Base-by-base conservation (phyloP, 768 basidiomycete genomes). In the Russula lepida region DNA sequence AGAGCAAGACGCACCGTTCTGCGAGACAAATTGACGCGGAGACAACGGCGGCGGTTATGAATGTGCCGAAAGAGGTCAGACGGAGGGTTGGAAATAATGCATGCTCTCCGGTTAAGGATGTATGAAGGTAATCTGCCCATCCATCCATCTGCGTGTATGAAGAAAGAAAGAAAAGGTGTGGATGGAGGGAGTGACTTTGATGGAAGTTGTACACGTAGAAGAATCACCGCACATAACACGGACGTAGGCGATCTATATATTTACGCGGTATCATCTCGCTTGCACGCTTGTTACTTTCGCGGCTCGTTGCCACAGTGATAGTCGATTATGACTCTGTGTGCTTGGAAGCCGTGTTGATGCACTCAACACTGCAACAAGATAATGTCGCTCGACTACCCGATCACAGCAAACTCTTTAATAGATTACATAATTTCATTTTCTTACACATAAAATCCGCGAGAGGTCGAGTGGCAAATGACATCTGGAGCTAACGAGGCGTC, bases 1-100 rank as follows among this genome's bases (percentile, higher is more conserved):
- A n/a, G n/a, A n/a, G n/a, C n/a, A n/a, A 4, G 9, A 7, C 71
- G 55, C 60, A 86, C 86, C 87, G 78, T 72, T 89, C 87, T 0
- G 66, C 59, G 19, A 79, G 66, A 68, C 87, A 88, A 47, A 88
- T 67, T 9, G 62, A 43, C 4, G 73, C 51, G 4, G 80, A 77
- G 19, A 88, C 44, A 4, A 81, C 32, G 35, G 74, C 72, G 33
- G 78, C 81, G 1, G 77, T 57, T 30, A 80, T 25, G 65, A 88
- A 85, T 4, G 76, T 74, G 59, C 72, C 72, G 49, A 79, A 68
- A 0, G 85, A 83, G 49, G 76, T 70, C 17, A 89, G 70, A 39
- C 72, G 75, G 0, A 80, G 68, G 32, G 59, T 71, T 15, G 64
- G 64, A 64, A 81, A 74, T 52, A 81, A 74, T 46, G 78, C 69